Percentiles rank a stretch among this genome's conserved stretches.
Evolutionary conservation across 441 rosid genomes (phyloP).

Genomic region (Raphanus hybrid): DNA sequence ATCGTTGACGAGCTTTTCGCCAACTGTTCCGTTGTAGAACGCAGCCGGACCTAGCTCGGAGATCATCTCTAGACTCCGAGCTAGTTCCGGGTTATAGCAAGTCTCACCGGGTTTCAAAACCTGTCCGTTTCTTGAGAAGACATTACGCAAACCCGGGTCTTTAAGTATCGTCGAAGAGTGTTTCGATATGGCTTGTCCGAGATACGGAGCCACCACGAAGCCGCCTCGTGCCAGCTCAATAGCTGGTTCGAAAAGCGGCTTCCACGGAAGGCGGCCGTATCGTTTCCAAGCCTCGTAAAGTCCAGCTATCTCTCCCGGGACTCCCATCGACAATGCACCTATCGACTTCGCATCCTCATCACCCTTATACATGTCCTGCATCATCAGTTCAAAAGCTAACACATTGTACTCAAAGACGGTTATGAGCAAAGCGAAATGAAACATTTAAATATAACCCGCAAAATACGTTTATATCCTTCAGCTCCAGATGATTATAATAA

Average conservation of each 20-base stretch:
- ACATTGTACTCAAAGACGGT: background rate
- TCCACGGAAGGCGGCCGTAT: conserved; percentile 82
- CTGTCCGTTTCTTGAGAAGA: conserved; percentile 73
- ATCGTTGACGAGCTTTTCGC: conserved; percentile 74
- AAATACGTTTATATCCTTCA: background rate
- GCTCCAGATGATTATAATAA: background rate
- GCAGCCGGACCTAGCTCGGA: conserved; percentile 77
- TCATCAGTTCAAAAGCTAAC: conserved; percentile 2
- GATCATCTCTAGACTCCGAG: conserved; percentile 58
- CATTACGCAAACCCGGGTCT: conserved; percentile 66
- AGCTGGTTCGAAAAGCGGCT: conserved; percentile 67
- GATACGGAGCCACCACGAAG: conserved; percentile 68
- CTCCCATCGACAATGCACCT: conserved; percentile 84
- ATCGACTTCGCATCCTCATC: conserved; percentile 52
- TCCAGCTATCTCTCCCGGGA: conserved; percentile 96
- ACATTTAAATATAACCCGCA: background rate
- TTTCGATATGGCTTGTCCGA: conserved; percentile 46
- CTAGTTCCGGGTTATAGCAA: conserved; percentile 68
- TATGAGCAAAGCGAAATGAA: background rate
- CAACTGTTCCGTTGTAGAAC: conserved; percentile 71
- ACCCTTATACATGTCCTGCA: conserved; percentile 77
- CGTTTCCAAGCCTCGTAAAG: conserved; percentile 83
- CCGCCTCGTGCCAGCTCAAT: conserved; percentile 72
- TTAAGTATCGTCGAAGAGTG: conserved; percentile 41
- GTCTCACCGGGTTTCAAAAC: conserved; percentile 66